phyloP scores from a whole-genome alignment of 371 early-diverging fungal species.

The Cokeromyces recurvatus region DNA sequence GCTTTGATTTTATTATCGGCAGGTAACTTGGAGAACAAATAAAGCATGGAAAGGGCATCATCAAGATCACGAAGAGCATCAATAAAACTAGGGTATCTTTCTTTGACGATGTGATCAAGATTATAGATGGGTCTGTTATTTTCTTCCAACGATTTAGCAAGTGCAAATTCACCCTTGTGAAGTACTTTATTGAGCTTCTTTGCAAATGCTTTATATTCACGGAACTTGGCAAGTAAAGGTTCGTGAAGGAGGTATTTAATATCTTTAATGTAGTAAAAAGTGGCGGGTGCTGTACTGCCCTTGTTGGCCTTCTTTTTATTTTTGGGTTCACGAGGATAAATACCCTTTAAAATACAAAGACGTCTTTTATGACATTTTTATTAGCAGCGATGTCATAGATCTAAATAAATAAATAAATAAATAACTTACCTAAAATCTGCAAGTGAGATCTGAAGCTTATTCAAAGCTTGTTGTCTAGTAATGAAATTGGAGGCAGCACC shows the following conservation, averaged over 20 bases:
- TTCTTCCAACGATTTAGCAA: slow-evolving; percentile 71
- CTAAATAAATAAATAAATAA: background rate
- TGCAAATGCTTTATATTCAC: slow-evolving; percentile 86
- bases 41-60: slow-evolving; percentile 93
- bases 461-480: slow-evolving; percentile 86
- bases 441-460: slow-evolving; percentile 91
- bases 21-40: slow-evolving; percentile 87
- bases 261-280: slow-evolving; percentile 94
- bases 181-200: slow-evolving; percentile 83
- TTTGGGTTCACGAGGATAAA: slow-evolving; percentile 95
- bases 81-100: slow-evolving; percentile 91
- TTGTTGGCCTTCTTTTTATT: slow-evolving; percentile 92
- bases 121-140: slow-evolving; percentile 74
- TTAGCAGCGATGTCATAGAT: too few relatives aligned
- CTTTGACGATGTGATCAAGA: slow-evolving; percentile 91
- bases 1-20: slow-evolving; percentile 66
- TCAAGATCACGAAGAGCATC: slow-evolving; percentile 96
- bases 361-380: too few relatives aligned
- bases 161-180: slow-evolving; percentile 72
- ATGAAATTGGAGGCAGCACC: slow-evolving; percentile 92
- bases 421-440: slow-evolving; percentile 83
- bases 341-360: slow-evolving; percentile 96
- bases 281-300: slow-evolving; percentile 85
- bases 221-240: slow-evolving; percentile 84
- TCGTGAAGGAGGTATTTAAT: slow-evolving; percentile 93